A percentile compares a stretch with the other conserved stretches of the same genome.
phyloP scores from a whole-genome alignment of 75 land plant genomes.

The Sequoiadendron giganteum region DNA sequence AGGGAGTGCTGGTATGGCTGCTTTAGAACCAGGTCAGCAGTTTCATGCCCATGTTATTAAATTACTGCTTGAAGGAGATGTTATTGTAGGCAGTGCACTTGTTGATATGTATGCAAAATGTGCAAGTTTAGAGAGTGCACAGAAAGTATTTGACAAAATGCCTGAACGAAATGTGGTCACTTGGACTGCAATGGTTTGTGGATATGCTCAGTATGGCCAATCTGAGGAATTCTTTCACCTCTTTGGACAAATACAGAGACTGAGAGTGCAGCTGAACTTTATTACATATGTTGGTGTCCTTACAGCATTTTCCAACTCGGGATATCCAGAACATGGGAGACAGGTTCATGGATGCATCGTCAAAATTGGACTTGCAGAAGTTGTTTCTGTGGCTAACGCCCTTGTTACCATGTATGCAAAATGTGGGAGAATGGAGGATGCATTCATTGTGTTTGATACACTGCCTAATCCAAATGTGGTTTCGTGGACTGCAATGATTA shows the following conservation, averaged over 20 bases:
- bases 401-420: constrained; percentile 26
- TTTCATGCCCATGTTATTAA: constrained; percentile 42
- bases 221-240: constrained; percentile 4
- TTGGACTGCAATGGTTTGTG: constrained; percentile 25
- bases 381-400: constrained; percentile 13
- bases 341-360: constrained; percentile 5
- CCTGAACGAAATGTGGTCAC: constrained; percentile 33
- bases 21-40: constrained; percentile 12
- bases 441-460: constrained; percentile 49
- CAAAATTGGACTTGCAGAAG: constrained; percentile 11
- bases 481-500: constrained; percentile 63
- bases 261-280: background rate
- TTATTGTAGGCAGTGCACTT: constrained; percentile 39
- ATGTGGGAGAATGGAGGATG: constrained; percentile 31
- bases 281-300: constrained; percentile 9
- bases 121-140: constrained; percentile 36
- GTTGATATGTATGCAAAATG: constrained; percentile 49
- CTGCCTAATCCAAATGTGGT: constrained; percentile 41
- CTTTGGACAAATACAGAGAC: constrained; percentile 11
- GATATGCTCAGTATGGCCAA: constrained; percentile 9
- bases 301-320: background rate
- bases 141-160: constrained; percentile 25
- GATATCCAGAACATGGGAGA: background rate
- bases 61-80: constrained; percentile 25
- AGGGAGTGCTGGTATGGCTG: constrained; percentile 20